A percentile compares a stretch with the other conserved stretches of the same genome.
Conservation (phyloP, 139 green algal species). For the Edaphochlamys debaryana region DNA sequence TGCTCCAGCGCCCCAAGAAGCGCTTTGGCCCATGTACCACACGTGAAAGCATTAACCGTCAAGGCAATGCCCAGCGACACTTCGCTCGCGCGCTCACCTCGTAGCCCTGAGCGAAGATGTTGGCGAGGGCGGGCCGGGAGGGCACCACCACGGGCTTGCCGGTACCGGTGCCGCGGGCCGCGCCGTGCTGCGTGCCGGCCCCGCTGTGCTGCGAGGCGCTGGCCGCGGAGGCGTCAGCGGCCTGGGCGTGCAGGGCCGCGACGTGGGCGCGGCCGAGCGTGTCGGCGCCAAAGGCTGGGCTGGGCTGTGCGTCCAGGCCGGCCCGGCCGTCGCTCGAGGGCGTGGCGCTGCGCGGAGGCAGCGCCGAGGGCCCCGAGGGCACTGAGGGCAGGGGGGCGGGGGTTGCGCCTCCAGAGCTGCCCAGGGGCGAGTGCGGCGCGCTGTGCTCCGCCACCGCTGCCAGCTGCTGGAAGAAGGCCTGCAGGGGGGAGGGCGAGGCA, state of each 20-base stretch:
- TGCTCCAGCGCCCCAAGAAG: no score
- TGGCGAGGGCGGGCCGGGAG: background rate
- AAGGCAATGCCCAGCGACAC: no score
- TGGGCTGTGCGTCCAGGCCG: no score
- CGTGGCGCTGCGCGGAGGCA: background rate
- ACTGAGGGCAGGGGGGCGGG: background rate
- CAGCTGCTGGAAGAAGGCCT: conserved; percentile 17
- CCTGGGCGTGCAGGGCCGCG: background rate
- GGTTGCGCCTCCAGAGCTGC: background rate
- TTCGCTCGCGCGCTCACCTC: no score
- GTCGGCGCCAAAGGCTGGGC: background rate
- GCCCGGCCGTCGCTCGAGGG: background rate
- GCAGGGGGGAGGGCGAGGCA: background rate
- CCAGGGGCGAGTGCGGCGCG: background rate
- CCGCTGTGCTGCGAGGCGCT: background rate
- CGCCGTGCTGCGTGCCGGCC: background rate
- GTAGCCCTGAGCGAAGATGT: background rate
- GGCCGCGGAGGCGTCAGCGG: background rate
- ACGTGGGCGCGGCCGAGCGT: background rate
- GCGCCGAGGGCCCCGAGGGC: no score
- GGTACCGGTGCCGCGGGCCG: background rate
- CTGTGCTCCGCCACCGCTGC: conserved; percentile 8
- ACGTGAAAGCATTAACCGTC: no score
- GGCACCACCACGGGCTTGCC: background rate
- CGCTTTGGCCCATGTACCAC: no score